These are phyloP conservation scores for Yamadazyma taylorii DNA, from an alignment of 1,139 yeast species.

Conservation along the genomic window DNA sequence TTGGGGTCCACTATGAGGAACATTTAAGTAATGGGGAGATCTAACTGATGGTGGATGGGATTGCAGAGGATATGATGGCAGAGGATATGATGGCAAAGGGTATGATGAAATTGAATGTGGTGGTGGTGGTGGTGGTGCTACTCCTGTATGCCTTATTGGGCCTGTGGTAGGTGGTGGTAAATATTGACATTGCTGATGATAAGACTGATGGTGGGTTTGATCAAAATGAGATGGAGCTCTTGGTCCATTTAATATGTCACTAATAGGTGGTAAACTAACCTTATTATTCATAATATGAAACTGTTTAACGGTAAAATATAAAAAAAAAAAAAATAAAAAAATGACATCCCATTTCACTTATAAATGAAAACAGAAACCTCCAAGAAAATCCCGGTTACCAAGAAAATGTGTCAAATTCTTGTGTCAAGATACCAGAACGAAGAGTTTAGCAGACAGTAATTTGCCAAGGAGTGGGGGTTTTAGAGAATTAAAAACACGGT, in stretches of 20 bases:
- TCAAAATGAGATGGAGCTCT: not conserved
- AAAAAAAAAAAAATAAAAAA: slow-evolving; percentile 1
- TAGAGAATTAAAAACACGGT: too few relatives aligned
- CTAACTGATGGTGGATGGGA: too few relatives aligned
- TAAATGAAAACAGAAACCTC: not conserved
- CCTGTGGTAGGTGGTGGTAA: too few relatives aligned
- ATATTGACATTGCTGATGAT: not conserved
- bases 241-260: slow-evolving; percentile 27
- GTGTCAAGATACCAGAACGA: not conserved
- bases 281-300: slow-evolving; percentile 16
- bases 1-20: not conserved
- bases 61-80: slow-evolving; percentile 1
- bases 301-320: not conserved
- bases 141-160: too few relatives aligned
- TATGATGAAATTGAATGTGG: not conserved
- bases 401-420: slow-evolving; percentile 4
- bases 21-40: too few relatives aligned
- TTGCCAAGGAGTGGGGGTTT: not conserved
- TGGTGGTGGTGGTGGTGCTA: too few relatives aligned
- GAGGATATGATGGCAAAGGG: not conserved
- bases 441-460: not conserved
- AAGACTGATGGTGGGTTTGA: not conserved
- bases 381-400: slow-evolving; percentile 1
- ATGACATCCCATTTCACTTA: too few relatives aligned
- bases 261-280: slow-evolving; percentile 38